Evolutionary conservation across 148 eudicot species (phyloP), one percentile per base, ranked within the genome.

Genomic region (Silene conica): DNA sequence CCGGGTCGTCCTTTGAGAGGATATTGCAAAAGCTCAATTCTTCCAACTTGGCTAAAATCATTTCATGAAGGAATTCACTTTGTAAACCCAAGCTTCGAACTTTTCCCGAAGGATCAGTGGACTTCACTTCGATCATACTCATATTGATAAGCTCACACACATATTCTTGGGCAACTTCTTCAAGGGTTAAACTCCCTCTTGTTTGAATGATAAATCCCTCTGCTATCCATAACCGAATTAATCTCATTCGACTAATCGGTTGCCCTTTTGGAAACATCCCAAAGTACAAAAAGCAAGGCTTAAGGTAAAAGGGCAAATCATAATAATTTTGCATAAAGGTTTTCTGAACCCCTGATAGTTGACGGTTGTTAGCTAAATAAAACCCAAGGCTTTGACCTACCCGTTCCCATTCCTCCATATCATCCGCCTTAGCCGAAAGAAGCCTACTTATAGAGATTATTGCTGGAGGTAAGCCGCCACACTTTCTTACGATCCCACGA

Each of bases 391-490:
- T 67, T 8, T 76, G 69, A 54, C 71, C 61, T 22, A 84, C 68
- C 20, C 67, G 80, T 15, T 78, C 5, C 89, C 89, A 84, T 63
- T 73, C 81, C 1, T 1, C 1, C 14, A 18, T 67, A 71, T 34
- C 19, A 19, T 56, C 18, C 11, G 22, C 64, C 63, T 72, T 81
- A 1, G 73, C 71, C 4, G 86, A 79, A 16, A 86, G 57, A 28
- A 79, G 61, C 43, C 59, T 28, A 3, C 80, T 84, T 20, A 83
- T 64, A 38, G 73, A 81, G 15, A 65, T 46, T 38, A 85, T 79
- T 26, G 77, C 82, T 26, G 52, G 71, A 3, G 88, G 88, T 20
- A 82, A 25, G 19, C 85, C 85, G 50, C 79, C 85, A 77, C 87
- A 84, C 71, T 68, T 77, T 73, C 63, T 65, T 19, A 84, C 61